These are phyloP conservation scores for Colletotrichum trifolii DNA, from an alignment of 2,329 filamentous ascomycete genomes.

Conservation along the genomic window DNA sequence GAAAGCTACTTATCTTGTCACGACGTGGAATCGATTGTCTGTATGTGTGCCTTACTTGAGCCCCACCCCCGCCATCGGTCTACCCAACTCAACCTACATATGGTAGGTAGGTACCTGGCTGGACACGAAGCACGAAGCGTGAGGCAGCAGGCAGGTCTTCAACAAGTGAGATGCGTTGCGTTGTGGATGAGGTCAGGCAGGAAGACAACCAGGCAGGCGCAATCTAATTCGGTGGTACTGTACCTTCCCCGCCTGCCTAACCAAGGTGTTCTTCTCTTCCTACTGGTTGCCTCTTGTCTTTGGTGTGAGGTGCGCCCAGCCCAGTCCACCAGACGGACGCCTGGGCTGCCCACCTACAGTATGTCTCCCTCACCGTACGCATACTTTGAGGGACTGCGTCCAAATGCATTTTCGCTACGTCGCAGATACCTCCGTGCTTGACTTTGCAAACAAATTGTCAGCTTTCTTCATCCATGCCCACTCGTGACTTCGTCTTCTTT, in stretches of 20 bases:
- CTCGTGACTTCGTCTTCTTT: not conserved
- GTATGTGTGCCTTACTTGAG: not conserved
- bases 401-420: constrained; percentile 4
- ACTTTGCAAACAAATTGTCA: constrained; percentile 1
- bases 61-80: constrained; percentile 8
- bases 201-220: no score
- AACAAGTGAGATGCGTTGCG: no score
- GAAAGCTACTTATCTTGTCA: no score
- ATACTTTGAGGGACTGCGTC: not conserved
- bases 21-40: no score
- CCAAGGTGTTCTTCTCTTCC: constrained; percentile 19
- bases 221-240: not conserved
- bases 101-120: not conserved
- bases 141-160: not conserved
- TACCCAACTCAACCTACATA: not conserved
- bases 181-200: no score
- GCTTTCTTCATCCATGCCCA: constrained; percentile 9
- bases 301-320: constrained; percentile 8
- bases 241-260: constrained; percentile 3
- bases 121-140: not conserved
- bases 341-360: no score
- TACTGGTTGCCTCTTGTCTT: constrained; percentile 11
- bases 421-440: not conserved
- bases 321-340: no score
- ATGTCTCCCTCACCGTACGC: no score